Evolutionary conservation across 257 asterid genomes (phyloP).

Genomic region (Jacaranda mimosifolia): DNA sequence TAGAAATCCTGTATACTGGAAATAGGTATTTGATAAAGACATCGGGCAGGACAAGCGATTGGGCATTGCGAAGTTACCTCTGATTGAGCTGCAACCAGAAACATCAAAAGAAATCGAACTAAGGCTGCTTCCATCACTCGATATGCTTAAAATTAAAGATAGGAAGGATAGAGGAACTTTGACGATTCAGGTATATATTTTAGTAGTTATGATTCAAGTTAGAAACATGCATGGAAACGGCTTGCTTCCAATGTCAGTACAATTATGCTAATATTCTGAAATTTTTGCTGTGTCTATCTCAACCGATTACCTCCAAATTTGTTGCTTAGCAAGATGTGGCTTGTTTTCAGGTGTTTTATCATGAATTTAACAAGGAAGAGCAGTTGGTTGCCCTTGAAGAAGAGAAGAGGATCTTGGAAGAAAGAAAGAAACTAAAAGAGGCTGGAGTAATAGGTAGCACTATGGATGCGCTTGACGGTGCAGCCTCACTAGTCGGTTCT

Average conservation of each 20-base stretch:
- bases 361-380: slow-evolving; percentile 88
- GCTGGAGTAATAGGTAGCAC: slow-evolving; percentile 95
- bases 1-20: not conserved
- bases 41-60: slow-evolving; percentile 89
- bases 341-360: slow-evolving; percentile 73
- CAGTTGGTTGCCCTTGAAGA: slow-evolving; percentile 83
- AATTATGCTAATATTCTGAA: not conserved
- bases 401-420: slow-evolving; percentile 84
- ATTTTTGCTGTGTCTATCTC: not conserved
- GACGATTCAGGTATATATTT: slow-evolving; percentile 64
- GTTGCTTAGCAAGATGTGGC: not conserved
- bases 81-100: slow-evolving; percentile 78
- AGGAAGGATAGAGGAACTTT: slow-evolving; percentile 91
- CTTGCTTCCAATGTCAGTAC: not conserved
- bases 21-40: slow-evolving; percentile 89
- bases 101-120: slow-evolving; percentile 61
- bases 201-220: slow-evolving; percentile 6
- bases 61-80: slow-evolving; percentile 75
- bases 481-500: slow-evolving; percentile 73
- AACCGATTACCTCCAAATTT: not conserved
- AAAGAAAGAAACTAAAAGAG: slow-evolving; percentile 88
- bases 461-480: slow-evolving; percentile 94
- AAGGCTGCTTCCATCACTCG: slow-evolving; percentile 78
- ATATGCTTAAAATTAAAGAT: slow-evolving; percentile 90
- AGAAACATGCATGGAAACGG: slow-evolving; percentile 5